Percentiles rank a stretch among this genome's conserved stretches.
phyloP scores from a whole-genome alignment of 176 grass and related monocot genomes.

The Phragmites australis region DNA sequence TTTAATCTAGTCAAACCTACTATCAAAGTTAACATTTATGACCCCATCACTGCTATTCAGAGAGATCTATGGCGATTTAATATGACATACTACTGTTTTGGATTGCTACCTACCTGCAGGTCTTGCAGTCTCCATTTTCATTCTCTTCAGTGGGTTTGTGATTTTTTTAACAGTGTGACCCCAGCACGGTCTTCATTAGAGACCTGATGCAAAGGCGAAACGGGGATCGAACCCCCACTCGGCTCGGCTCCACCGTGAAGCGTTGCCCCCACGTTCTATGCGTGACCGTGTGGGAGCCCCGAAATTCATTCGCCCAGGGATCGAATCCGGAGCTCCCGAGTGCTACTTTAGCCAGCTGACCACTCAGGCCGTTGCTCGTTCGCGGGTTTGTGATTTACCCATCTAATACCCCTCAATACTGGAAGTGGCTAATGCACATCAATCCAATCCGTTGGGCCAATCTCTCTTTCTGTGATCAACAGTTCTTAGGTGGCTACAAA shows the following conservation, averaged over 20 bases:
- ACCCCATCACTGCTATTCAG: too few relatives aligned
- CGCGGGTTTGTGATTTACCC: conserved; percentile 46
- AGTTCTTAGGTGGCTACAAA: conserved; percentile 30
- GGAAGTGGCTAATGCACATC: conserved; percentile 41
- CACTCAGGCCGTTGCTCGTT: too few relatives aligned
- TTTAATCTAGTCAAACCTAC: neutral
- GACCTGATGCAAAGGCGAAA: too few relatives aligned
- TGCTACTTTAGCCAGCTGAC: too few relatives aligned
- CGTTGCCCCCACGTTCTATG: too few relatives aligned
- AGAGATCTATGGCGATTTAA: neutral
- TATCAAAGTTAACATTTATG: neutral
- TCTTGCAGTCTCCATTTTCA: conserved; percentile 29
- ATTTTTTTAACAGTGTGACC: too few relatives aligned
- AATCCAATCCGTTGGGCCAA: conserved; percentile 49
- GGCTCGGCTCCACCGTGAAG: too few relatives aligned
- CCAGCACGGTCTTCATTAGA: too few relatives aligned
- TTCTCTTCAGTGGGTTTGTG: conserved; percentile 43
- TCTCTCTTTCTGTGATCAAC: conserved; percentile 33
- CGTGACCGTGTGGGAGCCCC: too few relatives aligned
- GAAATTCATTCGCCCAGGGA: too few relatives aligned
- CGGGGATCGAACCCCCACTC: too few relatives aligned
- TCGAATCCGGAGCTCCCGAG: too few relatives aligned
- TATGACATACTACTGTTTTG: neutral
- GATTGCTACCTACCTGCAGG: conserved; percentile 29
- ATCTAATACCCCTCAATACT: conserved; percentile 34